Base-by-base conservation (phyloP, 768 basidiomycete species). In the Leucogyrophana mollusca region DNA sequence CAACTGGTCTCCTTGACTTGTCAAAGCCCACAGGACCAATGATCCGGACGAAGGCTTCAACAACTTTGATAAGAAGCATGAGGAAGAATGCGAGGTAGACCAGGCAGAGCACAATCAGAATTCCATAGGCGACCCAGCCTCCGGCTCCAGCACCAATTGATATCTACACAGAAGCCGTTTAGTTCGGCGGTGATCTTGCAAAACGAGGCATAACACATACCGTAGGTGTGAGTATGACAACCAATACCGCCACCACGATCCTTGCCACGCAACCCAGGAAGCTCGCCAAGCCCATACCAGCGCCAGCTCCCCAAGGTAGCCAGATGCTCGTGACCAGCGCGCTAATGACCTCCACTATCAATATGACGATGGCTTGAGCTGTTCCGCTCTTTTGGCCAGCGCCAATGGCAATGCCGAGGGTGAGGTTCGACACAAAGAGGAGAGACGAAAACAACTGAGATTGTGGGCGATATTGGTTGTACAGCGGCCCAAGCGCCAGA, bases 221-320 rank as follows among this genome's bases (percentile, higher is more conserved):
- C 51, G 86, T 80, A 21, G 93, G 90, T 13, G 88, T 87, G 40
- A 99, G 69, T 53, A 97, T 90, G 56, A 99, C 88, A 37, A 97
- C 73, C 25, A 99, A 67, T 11, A 97, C 93, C 2, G 90, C 88
- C 18, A 93, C 79, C 21, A 94, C 84, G 56, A 96, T 94, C 53
- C 95, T 77, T 17, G 89, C 84, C 4, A 95, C 89, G 48, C 91
- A 93, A 57, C 95, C 87, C 58, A 96, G 71, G 73, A 97, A 97
- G 62, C 90, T 93, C 48, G 95, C 85, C 27, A 94, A 74, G 11
- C 94, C 95, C 96, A 98, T 98, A 51, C 92, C 90, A 2, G 95
- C 93, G 1, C 95, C 93, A 43, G 87, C 87, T 23, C 91, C 92
- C 95, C 95, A 99, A 14, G 94, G 94, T 49, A 96, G 77, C 92